Evolutionary conservation across 257 asterid genomes (phyloP), one percentile per base, ranked within the genome.

Genomic region (Nicotiana otophora): DNA sequence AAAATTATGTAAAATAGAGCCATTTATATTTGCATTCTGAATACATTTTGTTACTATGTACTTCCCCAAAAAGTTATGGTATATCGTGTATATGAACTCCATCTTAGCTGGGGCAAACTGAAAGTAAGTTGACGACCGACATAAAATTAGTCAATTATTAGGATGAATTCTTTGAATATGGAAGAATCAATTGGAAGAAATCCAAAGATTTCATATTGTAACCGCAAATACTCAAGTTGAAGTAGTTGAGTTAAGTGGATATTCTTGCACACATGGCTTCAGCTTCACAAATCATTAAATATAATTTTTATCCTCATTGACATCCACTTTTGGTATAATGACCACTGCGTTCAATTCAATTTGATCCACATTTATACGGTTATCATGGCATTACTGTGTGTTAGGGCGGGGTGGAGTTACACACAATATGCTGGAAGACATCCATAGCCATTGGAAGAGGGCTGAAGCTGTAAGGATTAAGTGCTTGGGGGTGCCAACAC

Each of bases 401-500:
- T 34, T 53, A 91, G 98, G 99, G 34, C 90, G 85, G 82, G 99
- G 97, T 86, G 99, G 99, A 75, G 99, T 95, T 67, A 93, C 98
- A 1, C 99, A 95, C 82, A 93, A 93, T 91, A 90, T 87, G 86
- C 94, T 95, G 81, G 97, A 90, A 81, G 99, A 95, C 84, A 89
- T 95, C 80, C 97, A 94, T 85, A 89, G 78, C 88, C 92, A 95
- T 83, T 95, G 99, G 98, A 95, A 86, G 87, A 90, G 88, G 85
- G 98, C 98, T 3, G 97, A 91, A 88, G 98, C 98, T 15, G 93
- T 94, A 85, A 87, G 98, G 86, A 91, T 95, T 54, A 94, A 94
- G 86, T 95, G 99, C 86, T 87, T 91, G 88, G 99, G 98, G 78
- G 95, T 92, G 82, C 97, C 98, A 12, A 95, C 99, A 82, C 93